Evolutionary conservation across 2,329 filamentous ascomycete genomes (phyloP).

Genomic region (Fusarium incarnatum): DNA sequence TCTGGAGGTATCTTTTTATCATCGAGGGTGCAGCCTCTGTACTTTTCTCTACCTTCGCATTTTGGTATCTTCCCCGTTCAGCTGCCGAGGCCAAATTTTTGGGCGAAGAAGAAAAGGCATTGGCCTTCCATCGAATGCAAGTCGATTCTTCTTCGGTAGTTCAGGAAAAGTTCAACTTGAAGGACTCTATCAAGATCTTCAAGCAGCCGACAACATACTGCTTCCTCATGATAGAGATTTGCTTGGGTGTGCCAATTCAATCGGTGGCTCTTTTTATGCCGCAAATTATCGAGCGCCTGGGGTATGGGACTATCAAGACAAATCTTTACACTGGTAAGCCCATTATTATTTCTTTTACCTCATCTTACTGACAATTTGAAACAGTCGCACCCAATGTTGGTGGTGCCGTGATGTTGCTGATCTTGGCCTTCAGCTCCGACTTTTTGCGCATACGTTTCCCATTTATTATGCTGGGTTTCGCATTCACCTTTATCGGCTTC

Average conservation of each 20-base stretch:
- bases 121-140: slow-evolving; percentile 16
- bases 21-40: slow-evolving; percentile 16
- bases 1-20: slow-evolving; percentile 20
- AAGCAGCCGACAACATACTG: slow-evolving; percentile 18
- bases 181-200: slow-evolving; percentile 24
- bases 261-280: slow-evolving; percentile 19
- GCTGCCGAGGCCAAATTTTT: slow-evolving; percentile 13
- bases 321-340: slow-evolving; percentile 18
- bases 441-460: slow-evolving; percentile 15
- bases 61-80: slow-evolving; percentile 17
- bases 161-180: slow-evolving; percentile 16
- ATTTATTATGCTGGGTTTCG: slow-evolving; percentile 12
- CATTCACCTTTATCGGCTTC: slow-evolving; percentile 8
- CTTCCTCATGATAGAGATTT: slow-evolving; percentile 23
- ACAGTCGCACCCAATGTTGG: slow-evolving; percentile 8
- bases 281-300: slow-evolving; percentile 13
- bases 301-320: slow-evolving; percentile 10
- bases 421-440: slow-evolving; percentile 13
- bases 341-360: fast-evolving
- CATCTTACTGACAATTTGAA: not conserved
- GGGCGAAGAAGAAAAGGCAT: slow-evolving; percentile 9
- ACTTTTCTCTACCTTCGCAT: slow-evolving; percentile 10
- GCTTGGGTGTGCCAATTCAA: slow-evolving; percentile 15
- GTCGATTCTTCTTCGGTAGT: slow-evolving; percentile 19
- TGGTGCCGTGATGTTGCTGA: slow-evolving; percentile 16